phyloP scores from a whole-genome alignment of 2,329 filamentous ascomycete genomes.

The Pestalotiopsis sp. region DNA sequence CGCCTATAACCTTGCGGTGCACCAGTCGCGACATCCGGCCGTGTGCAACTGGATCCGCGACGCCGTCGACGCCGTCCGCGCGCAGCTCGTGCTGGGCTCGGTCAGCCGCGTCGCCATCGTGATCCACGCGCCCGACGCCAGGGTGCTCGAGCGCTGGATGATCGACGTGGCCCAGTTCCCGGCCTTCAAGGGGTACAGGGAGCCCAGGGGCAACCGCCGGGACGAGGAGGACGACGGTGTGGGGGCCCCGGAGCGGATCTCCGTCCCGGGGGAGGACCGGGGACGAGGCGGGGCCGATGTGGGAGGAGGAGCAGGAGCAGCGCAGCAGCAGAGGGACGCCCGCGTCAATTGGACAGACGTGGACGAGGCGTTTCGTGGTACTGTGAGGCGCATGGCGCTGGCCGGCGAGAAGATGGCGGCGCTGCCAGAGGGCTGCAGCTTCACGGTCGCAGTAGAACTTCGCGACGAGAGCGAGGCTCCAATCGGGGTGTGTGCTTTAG shows the following conservation, averaged over 20 bases:
- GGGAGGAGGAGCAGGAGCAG: neutral
- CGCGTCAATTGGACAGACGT: constrained; percentile 61
- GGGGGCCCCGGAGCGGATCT: constrained; percentile 12
- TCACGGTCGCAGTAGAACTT: constrained; percentile 76
- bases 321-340: neutral
- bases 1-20: constrained; percentile 82
- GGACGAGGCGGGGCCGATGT: neutral
- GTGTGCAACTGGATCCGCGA: constrained; percentile 87
- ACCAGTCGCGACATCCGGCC: constrained; percentile 82
- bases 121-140: constrained; percentile 39
- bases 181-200: constrained; percentile 39
- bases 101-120: constrained; percentile 52
- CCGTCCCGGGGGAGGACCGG: constrained; percentile 17
- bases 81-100: constrained; percentile 65
- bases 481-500: constrained; percentile 51
- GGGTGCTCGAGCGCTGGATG: constrained; percentile 63
- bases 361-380: constrained; percentile 72
- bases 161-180: constrained; percentile 61
- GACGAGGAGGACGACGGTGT: constrained; percentile 28
- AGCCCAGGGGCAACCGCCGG: constrained; percentile 24
- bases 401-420: constrained; percentile 58
- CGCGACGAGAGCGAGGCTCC: constrained; percentile 61
- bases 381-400: constrained; percentile 64
- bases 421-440: constrained; percentile 69
- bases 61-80: constrained; percentile 72